Conservation (phyloP, 371 early-diverging fungal genomes). For the Saksenaea vasiformis region DNA sequence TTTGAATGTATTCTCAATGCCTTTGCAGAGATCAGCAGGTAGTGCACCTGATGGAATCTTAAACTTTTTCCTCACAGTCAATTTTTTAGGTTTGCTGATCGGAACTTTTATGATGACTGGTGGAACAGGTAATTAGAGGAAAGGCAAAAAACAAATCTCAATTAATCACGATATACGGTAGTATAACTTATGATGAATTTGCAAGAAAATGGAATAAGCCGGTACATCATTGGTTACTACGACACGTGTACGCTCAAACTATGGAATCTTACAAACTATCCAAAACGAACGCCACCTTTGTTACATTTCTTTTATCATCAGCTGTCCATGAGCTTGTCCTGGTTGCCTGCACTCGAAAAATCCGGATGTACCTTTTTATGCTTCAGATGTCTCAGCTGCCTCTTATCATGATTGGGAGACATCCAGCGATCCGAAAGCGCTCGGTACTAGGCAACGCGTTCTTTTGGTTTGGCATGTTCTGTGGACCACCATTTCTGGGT, state of each 20-base stretch:
- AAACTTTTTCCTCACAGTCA: neutral
- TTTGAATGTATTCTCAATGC: constrained; percentile 96
- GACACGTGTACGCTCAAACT: constrained; percentile 89
- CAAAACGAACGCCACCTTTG: constrained; percentile 71
- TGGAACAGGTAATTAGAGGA: constrained; percentile 78
- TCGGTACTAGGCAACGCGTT: constrained; percentile 76
- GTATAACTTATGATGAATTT: constrained; percentile 90
- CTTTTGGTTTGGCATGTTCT: constrained; percentile 88
- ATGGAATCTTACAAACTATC: constrained; percentile 77
- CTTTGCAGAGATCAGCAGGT: constrained; percentile 93
- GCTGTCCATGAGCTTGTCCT: constrained; percentile 91
- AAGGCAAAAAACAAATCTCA: neutral
- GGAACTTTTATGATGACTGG: constrained; percentile 98
- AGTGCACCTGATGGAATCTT: constrained; percentile 8
- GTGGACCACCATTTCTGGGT: constrained; percentile 79
- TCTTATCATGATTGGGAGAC: constrained; percentile 73
- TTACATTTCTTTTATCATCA: constrained; percentile 88
- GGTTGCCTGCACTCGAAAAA: constrained; percentile 70
- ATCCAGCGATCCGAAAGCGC: constrained; percentile 58
- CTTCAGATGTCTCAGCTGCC: constrained; percentile 96
- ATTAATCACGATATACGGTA: constrained; percentile 10
- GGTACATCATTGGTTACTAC: constrained; percentile 93
- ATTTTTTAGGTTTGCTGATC: constrained; percentile 85
- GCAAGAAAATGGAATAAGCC: constrained; percentile 98
- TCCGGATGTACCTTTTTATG: constrained; percentile 81